A percentile compares a stretch with the other conserved stretches of the same genome.
These are phyloP conservation scores for Elsinoe ampelina DNA, from an alignment of 2,329 filamentous ascomycete species.

Conservation along the genomic window DNA sequence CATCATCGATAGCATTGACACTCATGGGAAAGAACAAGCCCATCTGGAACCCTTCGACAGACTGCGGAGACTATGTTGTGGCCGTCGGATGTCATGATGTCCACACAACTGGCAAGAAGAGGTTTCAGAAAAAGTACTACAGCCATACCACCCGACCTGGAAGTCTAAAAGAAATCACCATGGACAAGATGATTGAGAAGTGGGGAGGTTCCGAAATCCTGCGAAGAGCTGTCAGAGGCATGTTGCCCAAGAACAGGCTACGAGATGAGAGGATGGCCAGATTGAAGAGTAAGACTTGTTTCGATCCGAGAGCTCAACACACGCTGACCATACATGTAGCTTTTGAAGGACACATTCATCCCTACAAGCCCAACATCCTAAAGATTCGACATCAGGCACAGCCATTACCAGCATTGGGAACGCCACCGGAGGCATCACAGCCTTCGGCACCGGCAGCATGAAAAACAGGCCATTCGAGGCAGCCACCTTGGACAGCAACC, in stretches of 20 bases:
- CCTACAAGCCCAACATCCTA: conserved; percentile 81
- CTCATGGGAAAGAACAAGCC: conserved; percentile 99
- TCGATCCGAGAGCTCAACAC: background rate
- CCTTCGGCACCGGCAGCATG: background rate
- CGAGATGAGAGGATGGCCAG: conserved; percentile 78
- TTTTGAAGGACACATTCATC: conserved; percentile 87
- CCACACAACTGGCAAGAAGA: conserved; percentile 84
- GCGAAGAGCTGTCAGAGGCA: conserved; percentile 84
- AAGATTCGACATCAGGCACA: conserved; percentile 34
- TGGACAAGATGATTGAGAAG: conserved; percentile 92
- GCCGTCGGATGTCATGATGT: conserved; percentile 81
- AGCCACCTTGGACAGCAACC: background rate
- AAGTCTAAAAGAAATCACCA: conserved; percentile 75
- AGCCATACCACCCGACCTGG: conserved; percentile 86
- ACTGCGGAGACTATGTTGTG: conserved; percentile 98
- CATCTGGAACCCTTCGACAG: conserved; percentile 91
- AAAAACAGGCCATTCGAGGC: background rate
- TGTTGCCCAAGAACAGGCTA: conserved; percentile 94
- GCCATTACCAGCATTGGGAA: background rate
- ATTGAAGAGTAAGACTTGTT: conserved; percentile 58
- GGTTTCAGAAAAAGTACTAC: conserved; percentile 91
- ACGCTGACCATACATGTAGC: conserved; percentile 37
- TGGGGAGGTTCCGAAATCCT: conserved; percentile 88
- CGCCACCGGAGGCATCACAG: conserved; percentile 11
- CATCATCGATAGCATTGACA: conserved; percentile 73